These are phyloP conservation scores for Pseudophaeomoniella oleicola DNA, from an alignment of 2,329 filamentous ascomycete genomes.

Conservation along the genomic window DNA sequence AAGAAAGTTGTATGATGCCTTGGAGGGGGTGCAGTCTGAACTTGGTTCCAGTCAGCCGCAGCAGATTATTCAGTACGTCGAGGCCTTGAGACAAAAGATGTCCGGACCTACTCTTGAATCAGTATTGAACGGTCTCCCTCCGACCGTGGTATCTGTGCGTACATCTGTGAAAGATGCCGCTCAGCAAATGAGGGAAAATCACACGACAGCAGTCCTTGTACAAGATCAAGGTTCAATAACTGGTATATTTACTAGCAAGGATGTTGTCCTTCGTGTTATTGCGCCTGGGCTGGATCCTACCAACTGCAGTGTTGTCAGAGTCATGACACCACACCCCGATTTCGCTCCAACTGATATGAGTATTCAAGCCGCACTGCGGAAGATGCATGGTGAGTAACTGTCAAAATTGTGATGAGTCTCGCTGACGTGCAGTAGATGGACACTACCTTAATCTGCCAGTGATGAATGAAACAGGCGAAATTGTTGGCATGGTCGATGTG, in stretches of 20 bases:
- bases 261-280: conserved; percentile 94
- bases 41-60: conserved; percentile 90
- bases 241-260: conserved; percentile 98
- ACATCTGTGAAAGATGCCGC: conserved; percentile 96
- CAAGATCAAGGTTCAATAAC: conserved; percentile 96
- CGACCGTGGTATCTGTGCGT: conserved; percentile 85
- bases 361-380: conserved; percentile 91
- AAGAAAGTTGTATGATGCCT: conserved; percentile 91
- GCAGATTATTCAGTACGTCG: conserved; percentile 97
- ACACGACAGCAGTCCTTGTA: conserved; percentile 89
- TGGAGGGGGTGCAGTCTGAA: conserved; percentile 96
- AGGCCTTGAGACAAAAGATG: conserved; percentile 91
- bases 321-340: conserved; percentile 98
- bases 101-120: conserved; percentile 92
- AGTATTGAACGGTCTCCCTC: conserved; percentile 80
- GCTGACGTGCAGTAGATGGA: conserved; percentile 49
- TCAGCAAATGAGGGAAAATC: conserved; percentile 94
- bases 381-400: conserved; percentile 86
- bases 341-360: conserved; percentile 99
- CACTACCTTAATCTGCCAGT: conserved; percentile 97
- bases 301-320: conserved; percentile 92
- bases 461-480: conserved; percentile 94
- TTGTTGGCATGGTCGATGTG: conserved; percentile 98
- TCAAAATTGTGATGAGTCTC: not conserved
- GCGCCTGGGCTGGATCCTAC: conserved; percentile 86